Evolutionary conservation across 2,329 filamentous ascomycete genomes (phyloP).

Genomic region (Scytalidium sp.): DNA sequence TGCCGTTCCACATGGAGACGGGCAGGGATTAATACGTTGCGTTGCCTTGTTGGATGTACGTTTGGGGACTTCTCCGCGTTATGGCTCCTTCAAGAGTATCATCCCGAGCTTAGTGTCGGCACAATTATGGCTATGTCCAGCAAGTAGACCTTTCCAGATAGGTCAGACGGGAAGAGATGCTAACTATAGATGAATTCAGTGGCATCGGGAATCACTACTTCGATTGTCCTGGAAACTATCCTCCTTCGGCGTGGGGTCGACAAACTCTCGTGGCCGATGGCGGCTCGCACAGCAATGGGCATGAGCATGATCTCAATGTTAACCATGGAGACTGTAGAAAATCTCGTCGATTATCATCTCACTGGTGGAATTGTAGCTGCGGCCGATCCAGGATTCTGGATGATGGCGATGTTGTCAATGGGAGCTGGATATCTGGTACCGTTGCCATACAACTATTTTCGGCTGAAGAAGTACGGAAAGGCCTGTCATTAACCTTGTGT

Average conservation of each 20-base stretch:
- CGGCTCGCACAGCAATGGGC: constrained; percentile 49
- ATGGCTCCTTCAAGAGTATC: constrained; percentile 50
- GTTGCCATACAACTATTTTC: constrained; percentile 50
- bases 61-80: constrained; percentile 53
- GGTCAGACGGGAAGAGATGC: background rate
- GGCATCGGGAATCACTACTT: constrained; percentile 48
- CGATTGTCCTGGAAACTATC: constrained; percentile 49
- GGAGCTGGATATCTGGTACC: constrained; percentile 45
- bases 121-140: constrained; percentile 51
- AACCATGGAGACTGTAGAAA: constrained; percentile 55
- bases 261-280: constrained; percentile 40
- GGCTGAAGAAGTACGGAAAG: constrained; percentile 46
- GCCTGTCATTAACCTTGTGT: constrained; percentile 37
- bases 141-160: constrained; percentile 23
- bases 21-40: constrained; percentile 51
- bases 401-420: constrained; percentile 42
- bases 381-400: constrained; percentile 48
- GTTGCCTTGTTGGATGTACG: constrained; percentile 54
- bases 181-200: constrained; percentile 32
- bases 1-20: constrained; percentile 40
- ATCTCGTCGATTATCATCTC: constrained; percentile 51
- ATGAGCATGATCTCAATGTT: constrained; percentile 60
- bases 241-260: constrained; percentile 48
- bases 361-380: constrained; percentile 48
- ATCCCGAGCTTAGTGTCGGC: constrained; percentile 42